Base-by-base conservation (phyloP, 1,284 basidiomycete genomes). In the Cystobasidiaceae sp. region DNA sequence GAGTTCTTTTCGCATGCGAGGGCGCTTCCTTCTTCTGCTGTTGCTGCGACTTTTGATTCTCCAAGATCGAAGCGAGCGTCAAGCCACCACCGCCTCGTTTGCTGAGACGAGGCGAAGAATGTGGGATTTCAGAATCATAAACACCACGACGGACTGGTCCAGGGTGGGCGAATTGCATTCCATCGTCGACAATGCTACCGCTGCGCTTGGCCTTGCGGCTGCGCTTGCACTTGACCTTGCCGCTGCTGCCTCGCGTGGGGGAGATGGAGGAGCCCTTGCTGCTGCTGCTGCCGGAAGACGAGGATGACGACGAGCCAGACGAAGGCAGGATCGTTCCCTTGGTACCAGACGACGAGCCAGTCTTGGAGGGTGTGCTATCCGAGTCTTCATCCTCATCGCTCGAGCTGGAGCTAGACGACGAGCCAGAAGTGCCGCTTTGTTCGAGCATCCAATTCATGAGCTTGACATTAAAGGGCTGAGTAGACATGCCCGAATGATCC, bases 361-460 rank as follows among this genome's bases (percentile, higher is more conserved):
- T 25, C 23, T 55, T 39, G 8, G 30, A 13, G 21, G 41, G 15
- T 21, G 32, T 32, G 45, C 43, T 48, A 25, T 49, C n/a, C 19
- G 19, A 23, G 21, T 56, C 21, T 2, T 41, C 34, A 3, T 56
- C 25, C 6, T 56, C 37, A 1, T 41, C 52, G 11, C n/a, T 23
- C n/a, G n/a, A n/a, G n/a, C n/a, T n/a, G n/a, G n/a, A n/a, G n/a
- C 30, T 25, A 27, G 59, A 61, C 28, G 33, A 28, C 33, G 25
- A 15, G 41, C 44, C 30, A 44, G 33, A 33, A 33, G 30, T 30
- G 28, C 54, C 33, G 17, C 32, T 58, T 21, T 58, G 54, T 27
- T 46, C 27, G 23, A 66, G 50, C 33, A 66, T 51, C 56, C 56
- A 59, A 21, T 59, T 51, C 37, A 66, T 39, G 19, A 57, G 33